Evolutionary conservation across 176 grass and related monocot species (phyloP).

Genomic region (Musa schizocarpa): DNA sequence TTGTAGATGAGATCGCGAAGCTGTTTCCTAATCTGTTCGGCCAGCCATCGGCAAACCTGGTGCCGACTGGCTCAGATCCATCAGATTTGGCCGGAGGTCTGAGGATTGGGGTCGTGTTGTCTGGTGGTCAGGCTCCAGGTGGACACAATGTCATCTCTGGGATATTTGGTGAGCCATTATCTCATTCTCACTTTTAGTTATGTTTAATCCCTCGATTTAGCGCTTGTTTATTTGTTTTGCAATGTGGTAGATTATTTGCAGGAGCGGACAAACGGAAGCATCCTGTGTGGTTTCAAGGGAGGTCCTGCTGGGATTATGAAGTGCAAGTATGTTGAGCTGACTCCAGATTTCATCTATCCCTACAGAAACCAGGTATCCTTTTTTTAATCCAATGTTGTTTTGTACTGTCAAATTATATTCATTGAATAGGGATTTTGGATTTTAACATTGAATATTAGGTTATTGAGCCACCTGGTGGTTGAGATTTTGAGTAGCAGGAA

Average conservation of each 20-base stretch:
- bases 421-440: neutral
- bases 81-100: conserved; percentile 23
- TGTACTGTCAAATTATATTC: neutral
- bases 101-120: conserved; percentile 85
- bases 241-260: conserved; percentile 62
- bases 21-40: conserved; percentile 75
- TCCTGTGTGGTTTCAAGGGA: conserved; percentile 80
- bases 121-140: conserved; percentile 82
- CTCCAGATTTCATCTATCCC: conserved; percentile 72
- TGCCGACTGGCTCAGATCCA: conserved; percentile 29
- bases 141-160: conserved; percentile 98
- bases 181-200: neutral
- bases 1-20: conserved; percentile 85
- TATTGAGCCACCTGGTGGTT: too few relatives aligned
- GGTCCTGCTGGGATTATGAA: conserved; percentile 95
- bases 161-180: conserved; percentile 60
- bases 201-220: neutral
- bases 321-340: conserved; percentile 81
- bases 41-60: conserved; percentile 62
- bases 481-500: too few relatives aligned
- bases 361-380: conserved; percentile 87
- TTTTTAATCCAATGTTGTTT: neutral
- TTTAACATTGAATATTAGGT: too few relatives aligned
- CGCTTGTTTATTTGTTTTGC: neutral
- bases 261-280: conserved; percentile 62